Percentiles rank a stretch among this genome's conserved stretches.
phyloP scores from a whole-genome alignment of 2,329 filamentous ascomycete genomes.

The Incumbomyces delicatus region DNA sequence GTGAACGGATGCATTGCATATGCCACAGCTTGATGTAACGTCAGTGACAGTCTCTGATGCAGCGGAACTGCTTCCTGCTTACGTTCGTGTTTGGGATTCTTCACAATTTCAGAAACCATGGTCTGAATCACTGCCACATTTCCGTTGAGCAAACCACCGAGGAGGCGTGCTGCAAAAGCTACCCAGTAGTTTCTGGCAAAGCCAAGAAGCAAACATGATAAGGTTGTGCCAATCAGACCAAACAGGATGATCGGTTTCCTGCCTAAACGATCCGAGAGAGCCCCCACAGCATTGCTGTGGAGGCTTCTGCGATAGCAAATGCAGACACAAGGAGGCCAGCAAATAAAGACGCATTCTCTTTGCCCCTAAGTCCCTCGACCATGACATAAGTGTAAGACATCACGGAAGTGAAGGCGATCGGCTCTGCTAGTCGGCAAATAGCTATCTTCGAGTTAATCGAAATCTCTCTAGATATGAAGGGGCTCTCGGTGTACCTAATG shows the following conservation, averaged over 20 bases:
- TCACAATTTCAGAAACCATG: conserved; percentile 62
- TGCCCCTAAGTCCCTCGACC: conserved; percentile 33
- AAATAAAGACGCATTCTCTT: conserved; percentile 20
- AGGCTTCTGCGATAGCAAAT: conserved; percentile 35
- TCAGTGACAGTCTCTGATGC: no score
- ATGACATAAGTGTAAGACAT: conserved; percentile 36
- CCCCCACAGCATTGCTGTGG: conserved; percentile 37
- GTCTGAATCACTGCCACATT: conserved; percentile 67
- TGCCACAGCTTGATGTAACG: conserved; percentile 13
- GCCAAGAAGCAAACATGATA: conserved; percentile 35
- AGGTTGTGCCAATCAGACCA: conserved; percentile 28
- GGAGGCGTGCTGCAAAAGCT: conserved; percentile 32
- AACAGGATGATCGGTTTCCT: conserved; percentile 28
- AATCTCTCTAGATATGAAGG: no score
- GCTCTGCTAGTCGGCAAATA: conserved; percentile 39
- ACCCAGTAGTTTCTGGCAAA: conserved; percentile 35
- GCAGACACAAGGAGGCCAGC: conserved; percentile 30
- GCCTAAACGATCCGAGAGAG: conserved; percentile 33
- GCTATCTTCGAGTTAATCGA: no score
- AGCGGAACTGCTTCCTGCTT: no score
- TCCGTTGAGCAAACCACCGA: conserved; percentile 58
- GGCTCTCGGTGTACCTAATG: no score
- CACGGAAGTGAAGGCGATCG: conserved; percentile 39
- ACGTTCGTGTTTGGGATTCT: conserved; percentile 45
- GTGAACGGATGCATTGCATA: conserved; percentile 17